Base-by-base conservation (phyloP, 2,329 filamentous ascomycete species). In the Stromatinia cepivora region DNA sequence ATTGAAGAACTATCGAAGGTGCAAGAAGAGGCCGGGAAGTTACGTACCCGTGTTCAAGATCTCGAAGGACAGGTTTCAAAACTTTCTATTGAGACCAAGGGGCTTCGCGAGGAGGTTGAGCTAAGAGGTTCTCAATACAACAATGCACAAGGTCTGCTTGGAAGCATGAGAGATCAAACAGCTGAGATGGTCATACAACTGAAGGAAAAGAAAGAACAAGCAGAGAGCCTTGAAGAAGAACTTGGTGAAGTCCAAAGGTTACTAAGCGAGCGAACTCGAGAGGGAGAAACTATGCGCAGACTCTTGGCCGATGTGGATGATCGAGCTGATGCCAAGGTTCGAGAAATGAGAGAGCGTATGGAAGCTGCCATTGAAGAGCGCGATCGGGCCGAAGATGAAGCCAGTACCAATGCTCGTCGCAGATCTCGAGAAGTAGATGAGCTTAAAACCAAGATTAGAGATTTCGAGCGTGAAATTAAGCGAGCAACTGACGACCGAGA, bases 271-370 rank as follows among this genome's bases (percentile, higher is more conserved):
- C 89, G 95, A 36, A 94, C 92, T 5, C 88, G 95, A 56, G 95
- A 99, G 80, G 92, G 89, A 36, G 94, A 98, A 81, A 97, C 93
- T 0, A 98, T 99, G 94, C 88, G 95, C 46, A 86, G 93, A 62
- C 85, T 98, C 70, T 83, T 99, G 17, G 90, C 90, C 22, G 94
- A 98, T 73, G 92, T 94, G 11, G 93, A 98, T 78, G 88, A 91
- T 70, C 86, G 92, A 13, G 89, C 94, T 1, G 94, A 98, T 73
- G 84, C 84, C 71, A 92, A 93, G 76, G 87, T 97, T 25, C 89
- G 92, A 39, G 94, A 98, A 73, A 95, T 97, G 89, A 90, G 92
- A 67, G 89, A 92, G 70, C 88, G 91, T 2, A 90, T 98, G 85
- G 94, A 98, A 76, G 85, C 92, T 1, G 94, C 94, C 0, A 86